Percentiles rank a stretch among this genome's conserved stretches.
These are phyloP conservation scores for Neurospora pannonica DNA, from an alignment of 495 filamentous ascomycete genomes.

Conservation along the genomic window DNA sequence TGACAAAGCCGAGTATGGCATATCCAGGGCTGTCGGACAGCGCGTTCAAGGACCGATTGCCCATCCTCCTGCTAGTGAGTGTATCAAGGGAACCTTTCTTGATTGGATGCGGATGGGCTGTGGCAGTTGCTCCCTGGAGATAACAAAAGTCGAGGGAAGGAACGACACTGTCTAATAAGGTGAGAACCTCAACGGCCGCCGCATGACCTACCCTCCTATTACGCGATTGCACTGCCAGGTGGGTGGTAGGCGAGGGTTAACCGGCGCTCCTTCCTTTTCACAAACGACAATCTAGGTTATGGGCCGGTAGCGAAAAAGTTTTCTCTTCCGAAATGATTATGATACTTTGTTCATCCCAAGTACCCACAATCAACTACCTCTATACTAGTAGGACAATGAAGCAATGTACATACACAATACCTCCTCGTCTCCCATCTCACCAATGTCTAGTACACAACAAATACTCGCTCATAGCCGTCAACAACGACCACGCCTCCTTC, in stretches of 20 bases:
- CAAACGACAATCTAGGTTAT: not conserved
- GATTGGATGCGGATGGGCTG: not conserved
- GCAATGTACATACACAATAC: not conserved
- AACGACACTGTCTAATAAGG: not conserved
- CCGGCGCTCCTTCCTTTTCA: not conserved
- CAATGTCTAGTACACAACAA: constrained; percentile 48
- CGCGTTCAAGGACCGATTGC: not conserved
- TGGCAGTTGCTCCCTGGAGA: not conserved
- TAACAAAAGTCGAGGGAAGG: not conserved
- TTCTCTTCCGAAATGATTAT: not conserved
- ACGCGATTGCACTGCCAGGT: not conserved
- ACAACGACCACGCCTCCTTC: constrained; percentile 64
- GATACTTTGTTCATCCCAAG: not conserved
- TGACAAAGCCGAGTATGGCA: not conserved
- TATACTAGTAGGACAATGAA: not conserved
- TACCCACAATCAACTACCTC: not conserved
- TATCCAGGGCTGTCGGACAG: not conserved
- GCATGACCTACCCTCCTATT: not conserved
- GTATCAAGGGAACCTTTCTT: not conserved
- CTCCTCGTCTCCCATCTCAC: constrained; percentile 25
- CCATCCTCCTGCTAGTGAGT: not conserved
- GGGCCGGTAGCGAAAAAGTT: not conserved
- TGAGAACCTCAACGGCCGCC: not conserved
- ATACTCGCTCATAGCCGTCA: constrained; percentile 52
- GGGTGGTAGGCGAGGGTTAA: not conserved